Base-by-base conservation (phyloP, 2,329 filamentous ascomycete species). In the Thermoascus crustaceus region DNA sequence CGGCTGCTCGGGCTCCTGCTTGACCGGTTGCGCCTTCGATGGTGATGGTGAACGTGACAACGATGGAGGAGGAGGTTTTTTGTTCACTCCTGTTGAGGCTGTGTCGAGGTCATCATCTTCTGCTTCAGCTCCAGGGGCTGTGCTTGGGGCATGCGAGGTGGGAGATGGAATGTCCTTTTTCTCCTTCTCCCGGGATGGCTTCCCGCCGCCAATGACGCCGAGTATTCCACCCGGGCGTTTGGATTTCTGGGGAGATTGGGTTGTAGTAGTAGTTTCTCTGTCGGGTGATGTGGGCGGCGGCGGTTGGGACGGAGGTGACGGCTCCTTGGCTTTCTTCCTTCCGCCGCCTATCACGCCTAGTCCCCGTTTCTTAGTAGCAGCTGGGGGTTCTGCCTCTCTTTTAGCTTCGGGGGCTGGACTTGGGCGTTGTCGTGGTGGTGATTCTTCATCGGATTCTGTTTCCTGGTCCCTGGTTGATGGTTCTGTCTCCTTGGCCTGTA, bases 181-280 rank as follows among this genome's bases (percentile, higher is more conserved):
- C n/a, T n/a, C n/a, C n/a, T n/a, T n/a, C n/a, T n/a, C n/a, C n/a
- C n/a, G n/a, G n/a, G n/a, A n/a, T n/a, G n/a, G n/a, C n/a, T n/a
- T 16, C 11, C 17, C 20, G 18, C 54, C 49, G 5, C 61, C 58
- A 35, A 64, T 60, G 22, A 57, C 47, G 3, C 62, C 61, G 3
- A 66, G 44, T 30, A 53, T 59, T 9, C 37, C 47, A 42, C 14
- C n/a, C n/a, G n/a, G 34, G 6, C 35, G 42, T 47, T 46, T 56
- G 43, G 23, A 40, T 25, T 46, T 55, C 38, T 9, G 37, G 23
- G 16, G 27, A 20, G 26, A 19, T 41, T 2, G 21, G 42, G 48
- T 32, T 29, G 31, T 29, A 7, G 32, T 9, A 20, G 24, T 19
- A 13, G 24, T 6, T 22, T 32, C 8, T 36, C 39, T 30, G 16